A percentile compares a stretch with the other conserved stretches of the same genome.
Conservation (phyloP, 106 monocot genomes). For the Dioscorea zingiberensis region DNA sequence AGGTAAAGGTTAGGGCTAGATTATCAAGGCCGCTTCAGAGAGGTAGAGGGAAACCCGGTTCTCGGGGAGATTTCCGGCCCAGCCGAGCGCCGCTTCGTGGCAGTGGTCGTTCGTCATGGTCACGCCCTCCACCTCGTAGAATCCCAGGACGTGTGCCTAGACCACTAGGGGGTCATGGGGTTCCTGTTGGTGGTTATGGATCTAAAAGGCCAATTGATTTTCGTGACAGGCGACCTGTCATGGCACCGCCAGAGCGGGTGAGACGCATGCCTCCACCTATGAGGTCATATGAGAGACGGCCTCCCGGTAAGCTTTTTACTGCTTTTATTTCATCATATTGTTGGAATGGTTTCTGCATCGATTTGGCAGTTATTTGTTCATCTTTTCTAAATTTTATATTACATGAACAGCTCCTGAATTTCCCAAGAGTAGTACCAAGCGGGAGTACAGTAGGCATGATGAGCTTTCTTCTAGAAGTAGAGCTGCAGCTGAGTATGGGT, state of each 20-base stretch:
- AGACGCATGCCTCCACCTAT: conserved; percentile 69
- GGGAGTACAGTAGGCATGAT: conserved; percentile 52
- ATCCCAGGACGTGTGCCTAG: conserved; percentile 28
- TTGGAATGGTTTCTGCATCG: neutral
- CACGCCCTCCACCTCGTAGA: conserved; percentile 38
- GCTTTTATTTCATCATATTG: neutral
- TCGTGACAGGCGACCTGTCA: conserved; percentile 53
- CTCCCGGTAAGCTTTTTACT: conserved; percentile 26
- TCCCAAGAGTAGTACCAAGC: conserved; percentile 55
- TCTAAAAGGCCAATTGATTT: conserved; percentile 32
- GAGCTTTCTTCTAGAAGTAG: conserved; percentile 52
- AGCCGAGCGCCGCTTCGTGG: conserved; percentile 19
- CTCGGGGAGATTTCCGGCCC: conserved; percentile 50
- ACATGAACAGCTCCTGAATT: conserved; percentile 41
- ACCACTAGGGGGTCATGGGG: conserved; percentile 21
- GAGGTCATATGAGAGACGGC: conserved; percentile 65
- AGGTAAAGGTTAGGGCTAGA: conserved; percentile 89
- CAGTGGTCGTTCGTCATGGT: conserved; percentile 25
- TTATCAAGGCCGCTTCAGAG: conserved; percentile 77
- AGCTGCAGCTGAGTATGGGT: conserved; percentile 44
- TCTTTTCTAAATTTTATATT: neutral
- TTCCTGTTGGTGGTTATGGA: conserved; percentile 22
- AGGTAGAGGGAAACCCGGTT: conserved; percentile 50
- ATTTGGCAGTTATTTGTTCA: neutral
- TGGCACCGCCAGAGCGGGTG: conserved; percentile 41